Base-by-base conservation (phyloP, 345 rosid species). In the Draba incana region DNA sequence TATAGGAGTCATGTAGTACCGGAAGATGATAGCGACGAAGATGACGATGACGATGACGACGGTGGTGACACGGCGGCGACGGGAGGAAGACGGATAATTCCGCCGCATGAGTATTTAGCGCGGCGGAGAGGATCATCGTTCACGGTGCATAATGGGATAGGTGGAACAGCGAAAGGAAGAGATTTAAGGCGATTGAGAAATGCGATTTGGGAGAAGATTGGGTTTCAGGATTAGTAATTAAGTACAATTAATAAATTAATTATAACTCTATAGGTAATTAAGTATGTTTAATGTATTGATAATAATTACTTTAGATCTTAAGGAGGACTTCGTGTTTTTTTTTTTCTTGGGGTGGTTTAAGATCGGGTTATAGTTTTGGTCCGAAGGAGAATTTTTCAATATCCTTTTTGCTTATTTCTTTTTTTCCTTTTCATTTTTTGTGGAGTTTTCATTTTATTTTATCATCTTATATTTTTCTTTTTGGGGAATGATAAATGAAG, bases 21-120 rank as follows among this genome's bases (percentile, higher is more conserved):
- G 2, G 76, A 77, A 2, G 72, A 75, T 6, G 83, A 77, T 9
- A 76, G 55, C 3, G 82, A 68, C 15, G 79, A 20, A 0, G 76
- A 57, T 16, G 85, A 69, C 0, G 72, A 27, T 3, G 62, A 66
- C 9, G 76, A 62, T 0, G 70, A 79, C 1, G 72, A 50, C 1
- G 71, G 71, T 2, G 55, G 39, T 10, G 55, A 39, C 10, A 52
- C 56, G 15, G 47, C 27, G 46, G 60, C 13, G 10, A 8, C 14
- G 6, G 64, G 49, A 20, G 69, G 64, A n/a, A 64, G 69, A 31
- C 10, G 38, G 43, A 66, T 77, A 39, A 61, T 80, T 55, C 90
- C 87, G 13, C 92, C 89, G 23, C 92, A 87, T 12, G 89, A 84
- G 66, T 81, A 77, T 68, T 64, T 84, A 41, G 88, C 88, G 25